Evolutionary conservation across 306 rosid genomes (phyloP), one percentile per base, ranked within the genome.

Genomic region (Ormosia semicastrata): DNA sequence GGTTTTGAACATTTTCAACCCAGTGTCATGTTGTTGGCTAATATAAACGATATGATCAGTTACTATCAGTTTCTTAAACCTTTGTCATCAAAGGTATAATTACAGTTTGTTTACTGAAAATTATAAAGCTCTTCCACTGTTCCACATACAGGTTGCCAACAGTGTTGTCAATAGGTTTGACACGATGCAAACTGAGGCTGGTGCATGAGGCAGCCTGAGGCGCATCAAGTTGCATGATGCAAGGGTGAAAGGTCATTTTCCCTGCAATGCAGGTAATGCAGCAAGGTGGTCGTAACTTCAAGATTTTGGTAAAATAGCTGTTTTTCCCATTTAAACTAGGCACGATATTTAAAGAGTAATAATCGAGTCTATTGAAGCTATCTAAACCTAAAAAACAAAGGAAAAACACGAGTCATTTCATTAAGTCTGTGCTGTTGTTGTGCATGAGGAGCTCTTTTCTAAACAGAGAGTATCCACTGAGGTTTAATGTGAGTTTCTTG

Each of bases 11-110:
- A 36, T 71, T 58, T 75, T 70, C 37, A 57, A 56, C 17, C 56
- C 52, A 32, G 44, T 70, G 18, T 49, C 14, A 75, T 8, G 30
- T 14, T 53, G 59, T 64, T 63, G 64, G 77, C 52, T 69, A 75
- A 69, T 57, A 47, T 39, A 71, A 76, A 71, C 24, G 65, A 54
- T 49, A 62, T 13, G 66, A 82, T 50, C 66, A 41, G 39, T 17
- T 47, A 15, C 72, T 7, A 32, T 33, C 73, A 39, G 37, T 24
- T 57, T 64, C 14, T 66, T 54, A 52, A 50, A 30, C 15, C 50
- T 36, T 50, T 50, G 54, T 57, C 13, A 52, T 13, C 29, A 77
- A 53, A 9, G 29, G 33, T 34, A 64, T 36, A 64, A 64, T 30
- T 54, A 2, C 14, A 17, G 46, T 36, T 36, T 78, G 34, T 44